Conservation (phyloP, 768 basidiomycete genomes). For the Amanita thiersii region DNA sequence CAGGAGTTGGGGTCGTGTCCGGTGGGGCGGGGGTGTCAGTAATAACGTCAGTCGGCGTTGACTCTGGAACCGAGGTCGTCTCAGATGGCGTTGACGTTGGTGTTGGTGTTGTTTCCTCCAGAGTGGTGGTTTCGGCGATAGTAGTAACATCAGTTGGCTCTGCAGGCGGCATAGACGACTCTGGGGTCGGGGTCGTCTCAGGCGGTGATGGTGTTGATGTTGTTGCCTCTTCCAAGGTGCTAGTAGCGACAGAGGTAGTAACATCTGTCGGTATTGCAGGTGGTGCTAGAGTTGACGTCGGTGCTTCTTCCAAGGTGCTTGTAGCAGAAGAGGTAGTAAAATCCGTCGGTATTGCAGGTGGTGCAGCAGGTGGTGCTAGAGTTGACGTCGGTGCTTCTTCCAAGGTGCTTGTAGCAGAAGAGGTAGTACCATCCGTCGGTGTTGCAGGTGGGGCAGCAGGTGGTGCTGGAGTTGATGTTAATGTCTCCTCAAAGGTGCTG, state of each 20-base stretch:
- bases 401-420: conserved; percentile 5
- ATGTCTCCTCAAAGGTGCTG: neutral
- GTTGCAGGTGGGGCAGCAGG: conserved; percentile 1
- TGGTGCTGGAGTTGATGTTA: conserved; percentile 3
- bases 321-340: conserved; percentile 24
- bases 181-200: too few relatives aligned
- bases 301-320: conserved; percentile 33
- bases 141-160: too few relatives aligned
- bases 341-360: conserved; percentile 9
- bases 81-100: too few relatives aligned
- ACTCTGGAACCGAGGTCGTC: too few relatives aligned
- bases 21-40: too few relatives aligned
- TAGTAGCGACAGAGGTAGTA: conserved; percentile 6
- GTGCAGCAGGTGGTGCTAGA: conserved; percentile 16
- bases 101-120: too few relatives aligned
- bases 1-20: too few relatives aligned
- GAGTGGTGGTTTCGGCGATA: too few relatives aligned
- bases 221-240: conserved; percentile 1
- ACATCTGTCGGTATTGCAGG: conserved; percentile 20
- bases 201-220: too few relatives aligned
- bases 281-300: conserved; percentile 30
- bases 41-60: too few relatives aligned
- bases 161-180: too few relatives aligned
- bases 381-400: conserved; percentile 27
- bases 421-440: conserved; percentile 6